Evolutionary conservation across 140 eudicot species (phyloP), one percentile per base, ranked within the genome.

Genomic region (Erigeron philadelphicus): DNA sequence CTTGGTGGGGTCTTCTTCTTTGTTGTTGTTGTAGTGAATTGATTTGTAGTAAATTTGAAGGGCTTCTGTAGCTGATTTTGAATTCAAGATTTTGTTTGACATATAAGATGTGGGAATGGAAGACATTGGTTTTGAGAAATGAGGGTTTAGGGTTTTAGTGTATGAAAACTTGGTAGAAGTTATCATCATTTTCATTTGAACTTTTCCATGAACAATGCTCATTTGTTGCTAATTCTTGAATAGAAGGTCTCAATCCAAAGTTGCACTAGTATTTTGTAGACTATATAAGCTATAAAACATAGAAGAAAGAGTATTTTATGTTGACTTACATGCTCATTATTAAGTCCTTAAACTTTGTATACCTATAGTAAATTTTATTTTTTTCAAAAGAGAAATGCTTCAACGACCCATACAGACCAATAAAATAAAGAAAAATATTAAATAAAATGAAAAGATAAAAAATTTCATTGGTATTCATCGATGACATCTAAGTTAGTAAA

Each of bases 1-100:
- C 31, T 88, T 88, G 7, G 71, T 21, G 8, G 86, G 81, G 70
- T 83, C 70, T 16, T 62, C 70, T 16, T 62, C 35, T 40, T 19
- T 71, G 15, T 46, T 68, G 25, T 85, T 49, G 49, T 31, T 31
- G 4, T 31, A 86, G 83, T 17, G 87, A 72, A 31, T 31, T 31
- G 38, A 31, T 31, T 31, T 31, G 18, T 83, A 71, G 66, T 84
- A 87, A 8, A 84, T 10, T 0, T 74, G 16, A 15, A 82, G 83
- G 0, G 98, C 96, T 74, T 78, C 82, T 3, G 52, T 65, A 46
- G 92, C 77, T 69, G 74, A 81, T 48, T 66, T 70, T 68, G 95
- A 80, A 75, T 74, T 74, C 63, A 88, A 80, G 67, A 92, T 92
- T 53, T 77, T 67, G 65, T 47, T 70, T 45, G 88, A 75, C 17